A percentile compares a stretch with the other conserved stretches of the same genome.
Evolutionary conservation across 352 stramenopile species (phyloP).

Genomic region (Pythium rhizo-oryzae): DNA sequence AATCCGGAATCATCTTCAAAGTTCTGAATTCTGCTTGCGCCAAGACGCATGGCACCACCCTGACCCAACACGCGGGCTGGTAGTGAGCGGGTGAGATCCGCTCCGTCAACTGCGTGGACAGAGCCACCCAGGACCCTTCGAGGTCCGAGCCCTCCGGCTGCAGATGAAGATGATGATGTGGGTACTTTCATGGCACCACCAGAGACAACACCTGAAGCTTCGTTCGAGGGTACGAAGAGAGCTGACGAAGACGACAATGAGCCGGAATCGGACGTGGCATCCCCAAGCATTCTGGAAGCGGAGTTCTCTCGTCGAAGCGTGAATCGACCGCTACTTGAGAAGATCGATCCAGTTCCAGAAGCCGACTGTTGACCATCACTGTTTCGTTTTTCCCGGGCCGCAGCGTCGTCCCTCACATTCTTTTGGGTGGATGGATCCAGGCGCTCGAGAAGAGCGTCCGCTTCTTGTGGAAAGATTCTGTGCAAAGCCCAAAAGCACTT

Average conservation of each 20-base stretch:
- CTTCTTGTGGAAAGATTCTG: constrained; percentile 63
- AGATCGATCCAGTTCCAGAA: not conserved
- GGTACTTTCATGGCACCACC: constrained; percentile 9
- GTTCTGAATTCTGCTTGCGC: constrained; percentile 3
- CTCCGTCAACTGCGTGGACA: not conserved
- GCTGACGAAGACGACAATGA: constrained; percentile 2
- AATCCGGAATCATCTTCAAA: constrained; percentile 16
- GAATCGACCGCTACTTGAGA: constrained; percentile 22
- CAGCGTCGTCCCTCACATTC: constrained; percentile 29
- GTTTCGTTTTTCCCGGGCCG: constrained; percentile 17
- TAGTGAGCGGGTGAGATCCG: constrained; percentile 7
- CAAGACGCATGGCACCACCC: constrained; percentile 24
- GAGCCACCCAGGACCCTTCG: constrained; percentile 22
- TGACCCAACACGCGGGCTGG: constrained; percentile 17
- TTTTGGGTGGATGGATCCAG: constrained; percentile 71
- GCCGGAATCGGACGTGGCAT: not conserved
- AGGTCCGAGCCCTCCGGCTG: constrained; percentile 5
- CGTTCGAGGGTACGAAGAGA: not conserved
- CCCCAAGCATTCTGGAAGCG: constrained; percentile 3
- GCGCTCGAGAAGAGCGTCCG: constrained; percentile 49
- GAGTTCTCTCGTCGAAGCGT: constrained; percentile 17
- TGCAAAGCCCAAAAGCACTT: constrained; percentile 85
- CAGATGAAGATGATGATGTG: constrained; percentile 1
- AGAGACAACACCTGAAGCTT: not conserved
- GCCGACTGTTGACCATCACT: not conserved